These are phyloP conservation scores for Arthrobotrys pseudoclavata DNA, from an alignment of 2,329 filamentous ascomycete genomes.

Conservation along the genomic window DNA sequence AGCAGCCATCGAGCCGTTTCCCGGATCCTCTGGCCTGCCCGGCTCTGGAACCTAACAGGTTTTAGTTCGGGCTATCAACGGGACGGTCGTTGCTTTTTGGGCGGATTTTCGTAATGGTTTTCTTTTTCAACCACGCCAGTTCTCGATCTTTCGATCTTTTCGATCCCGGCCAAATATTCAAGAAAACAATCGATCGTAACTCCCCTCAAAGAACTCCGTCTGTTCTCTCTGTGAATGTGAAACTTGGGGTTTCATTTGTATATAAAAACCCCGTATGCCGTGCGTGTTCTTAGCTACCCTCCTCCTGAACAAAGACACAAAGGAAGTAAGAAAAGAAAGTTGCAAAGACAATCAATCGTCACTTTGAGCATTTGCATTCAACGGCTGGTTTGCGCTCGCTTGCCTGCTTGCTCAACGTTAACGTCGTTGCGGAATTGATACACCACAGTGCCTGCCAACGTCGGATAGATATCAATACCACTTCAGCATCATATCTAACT, in stretches of 20 bases:
- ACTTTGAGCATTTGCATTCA: background rate
- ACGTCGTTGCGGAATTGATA: conserved; percentile 14
- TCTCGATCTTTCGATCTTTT: conserved; percentile 56
- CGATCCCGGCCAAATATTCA: conserved; percentile 24
- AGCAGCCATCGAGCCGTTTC: conserved; percentile 1
- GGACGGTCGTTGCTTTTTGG: conserved; percentile 42
- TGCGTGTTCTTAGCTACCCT: background rate
- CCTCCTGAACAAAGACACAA: background rate
- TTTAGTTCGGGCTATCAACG: conserved; percentile 28
- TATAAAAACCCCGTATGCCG: conserved; percentile 29
- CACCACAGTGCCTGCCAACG: conserved; percentile 5
- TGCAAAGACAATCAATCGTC: background rate
- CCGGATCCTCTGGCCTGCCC: conserved; percentile 29
- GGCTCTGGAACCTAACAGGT: conserved; percentile 25
- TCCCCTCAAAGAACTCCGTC: conserved; percentile 21
- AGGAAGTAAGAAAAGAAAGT: background rate
- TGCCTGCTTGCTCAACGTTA: conserved; percentile 16
- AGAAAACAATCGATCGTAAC: conserved; percentile 20
- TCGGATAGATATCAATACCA: conserved; percentile 10
- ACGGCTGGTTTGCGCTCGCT: background rate
- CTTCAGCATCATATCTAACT: conserved; percentile 17
- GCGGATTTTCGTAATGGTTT: conserved; percentile 31
- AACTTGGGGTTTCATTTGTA: background rate
- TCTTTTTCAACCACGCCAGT: conserved; percentile 38
- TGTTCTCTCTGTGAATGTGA: background rate